Percentiles rank a stretch among this genome's conserved stretches.
These are phyloP conservation scores for Citrus glauca DNA, from an alignment of 345 rosid genomes.

Conservation along the genomic window DNA sequence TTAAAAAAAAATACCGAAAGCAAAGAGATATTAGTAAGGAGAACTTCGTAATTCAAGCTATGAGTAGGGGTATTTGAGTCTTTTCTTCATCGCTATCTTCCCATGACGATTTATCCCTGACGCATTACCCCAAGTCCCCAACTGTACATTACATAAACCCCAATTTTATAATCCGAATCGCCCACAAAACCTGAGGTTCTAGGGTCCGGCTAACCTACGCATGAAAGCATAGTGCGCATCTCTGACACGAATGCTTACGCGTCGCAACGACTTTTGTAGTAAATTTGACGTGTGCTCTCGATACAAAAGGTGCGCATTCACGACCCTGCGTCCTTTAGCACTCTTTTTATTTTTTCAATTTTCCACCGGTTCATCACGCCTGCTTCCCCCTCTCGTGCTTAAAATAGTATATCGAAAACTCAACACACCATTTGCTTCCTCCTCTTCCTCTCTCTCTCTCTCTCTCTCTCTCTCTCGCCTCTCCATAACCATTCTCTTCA, in stretches of 20 bases:
- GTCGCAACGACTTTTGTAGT: conserved; percentile 12
- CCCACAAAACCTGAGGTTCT: conserved; percentile 1
- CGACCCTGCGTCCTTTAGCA: conserved; percentile 2
- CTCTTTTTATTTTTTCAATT: neutral
- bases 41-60: neutral
- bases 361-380: neutral
- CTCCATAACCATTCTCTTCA: neutral
- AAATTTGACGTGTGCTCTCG: conserved; percentile 12
- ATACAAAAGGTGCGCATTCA: conserved; percentile 17
- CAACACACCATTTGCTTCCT: neutral
- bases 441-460: neutral
- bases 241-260: conserved; percentile 6
- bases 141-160: neutral
- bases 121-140: no score
- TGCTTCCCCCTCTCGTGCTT: neutral
- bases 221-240: neutral
- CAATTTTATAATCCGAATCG: neutral
- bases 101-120: neutral
- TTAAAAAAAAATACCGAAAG: neutral
- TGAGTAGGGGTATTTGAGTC: neutral
- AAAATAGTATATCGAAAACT: neutral
- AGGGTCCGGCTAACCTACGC: neutral
- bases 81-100: neutral
- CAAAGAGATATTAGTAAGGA: neutral
- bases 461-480: neutral